These are phyloP conservation scores for Sugiyamaella chiloensis DNA, from an alignment of 805 yeast species.

Conservation along the genomic window DNA sequence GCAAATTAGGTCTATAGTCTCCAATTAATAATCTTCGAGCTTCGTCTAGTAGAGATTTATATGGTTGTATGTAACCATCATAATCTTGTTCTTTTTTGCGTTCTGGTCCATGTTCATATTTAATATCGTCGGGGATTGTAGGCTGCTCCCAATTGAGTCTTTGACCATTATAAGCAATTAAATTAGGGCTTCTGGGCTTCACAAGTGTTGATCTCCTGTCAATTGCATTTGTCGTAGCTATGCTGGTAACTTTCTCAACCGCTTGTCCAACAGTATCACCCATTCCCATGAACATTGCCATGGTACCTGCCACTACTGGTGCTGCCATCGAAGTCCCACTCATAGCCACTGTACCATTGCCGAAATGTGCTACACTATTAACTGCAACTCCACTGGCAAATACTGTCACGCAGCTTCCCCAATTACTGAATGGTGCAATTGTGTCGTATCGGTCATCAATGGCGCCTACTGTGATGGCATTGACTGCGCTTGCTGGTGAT, in stretches of 20 bases:
- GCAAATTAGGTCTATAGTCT: too few species aligned
- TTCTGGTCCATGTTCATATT: too few species aligned
- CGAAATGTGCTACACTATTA: conserved; percentile 29
- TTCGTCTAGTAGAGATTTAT: too few species aligned
- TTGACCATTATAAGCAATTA: conserved; percentile 25
- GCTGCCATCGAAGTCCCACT: conserved; percentile 34
- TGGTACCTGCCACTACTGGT: conserved; percentile 30
- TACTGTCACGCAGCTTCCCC: conserved; percentile 84
- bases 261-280: conserved; percentile 30
- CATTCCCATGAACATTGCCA: conserved; percentile 30
- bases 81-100: too few species aligned
- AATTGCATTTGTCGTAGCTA: conserved; percentile 28
- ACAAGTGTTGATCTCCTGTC: conserved; percentile 27
- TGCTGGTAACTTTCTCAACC: conserved; percentile 20
- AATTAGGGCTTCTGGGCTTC: conserved; percentile 29
- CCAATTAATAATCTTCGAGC: too few species aligned
- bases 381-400: conserved; percentile 78
- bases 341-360: conserved; percentile 22
- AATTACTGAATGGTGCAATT: conserved; percentile 76
- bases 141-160: too few species aligned
- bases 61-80: too few species aligned
- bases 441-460: conserved; percentile 69
- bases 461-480: conserved; percentile 85
- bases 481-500: conserved; percentile 76
- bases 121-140: too few species aligned